A percentile compares a stretch with the other conserved stretches of the same genome.
phyloP scores from a whole-genome alignment of 352 stramenopile species.

The Pythium rishiriense region DNA sequence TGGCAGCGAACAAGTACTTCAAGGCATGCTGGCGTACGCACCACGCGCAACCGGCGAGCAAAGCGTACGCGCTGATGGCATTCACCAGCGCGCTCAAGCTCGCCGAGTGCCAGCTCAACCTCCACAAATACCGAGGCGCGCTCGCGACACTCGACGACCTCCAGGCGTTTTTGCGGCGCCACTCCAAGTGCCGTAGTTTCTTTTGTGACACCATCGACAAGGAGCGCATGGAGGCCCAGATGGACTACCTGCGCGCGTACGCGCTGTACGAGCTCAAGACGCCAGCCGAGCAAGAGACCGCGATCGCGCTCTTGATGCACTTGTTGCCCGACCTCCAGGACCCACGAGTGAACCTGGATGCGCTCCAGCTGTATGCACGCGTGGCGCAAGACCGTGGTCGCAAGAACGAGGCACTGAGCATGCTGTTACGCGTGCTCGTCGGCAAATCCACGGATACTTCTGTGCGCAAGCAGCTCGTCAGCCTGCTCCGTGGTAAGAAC shows the following conservation, averaged over 20 bases:
- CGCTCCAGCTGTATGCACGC: conserved; percentile 56
- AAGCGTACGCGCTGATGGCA: conserved; percentile 32
- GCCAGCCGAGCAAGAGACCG: conserved; percentile 47
- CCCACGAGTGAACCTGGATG: conserved; percentile 58
- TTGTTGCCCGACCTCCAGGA: conserved; percentile 57
- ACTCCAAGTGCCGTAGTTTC: conserved; percentile 31
- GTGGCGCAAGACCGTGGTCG: conserved; percentile 65
- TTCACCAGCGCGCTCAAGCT: conserved; percentile 49
- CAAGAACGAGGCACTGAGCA: conserved; percentile 62
- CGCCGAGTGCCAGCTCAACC: conserved; percentile 45
- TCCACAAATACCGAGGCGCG: conserved; percentile 26
- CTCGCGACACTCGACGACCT: conserved; percentile 45
- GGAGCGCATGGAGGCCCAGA: conserved; percentile 40
- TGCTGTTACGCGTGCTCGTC: conserved; percentile 64
- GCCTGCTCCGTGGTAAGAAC: conserved; percentile 36
- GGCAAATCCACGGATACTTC: conserved; percentile 45
- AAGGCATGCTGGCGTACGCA: conserved; percentile 44
- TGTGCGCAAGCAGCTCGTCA: conserved; percentile 56
- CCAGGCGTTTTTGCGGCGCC: conserved; percentile 39
- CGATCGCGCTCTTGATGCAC: conserved; percentile 55
- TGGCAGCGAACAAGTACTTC: conserved; percentile 44
- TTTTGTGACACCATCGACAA: conserved; percentile 38
- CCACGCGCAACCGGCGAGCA: conserved; percentile 25
- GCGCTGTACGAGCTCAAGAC: conserved; percentile 49
- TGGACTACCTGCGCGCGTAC: conserved; percentile 49